phyloP scores from a whole-genome alignment of 2,329 filamentous ascomycete genomes.

The Dichotomopilus funicola region DNA sequence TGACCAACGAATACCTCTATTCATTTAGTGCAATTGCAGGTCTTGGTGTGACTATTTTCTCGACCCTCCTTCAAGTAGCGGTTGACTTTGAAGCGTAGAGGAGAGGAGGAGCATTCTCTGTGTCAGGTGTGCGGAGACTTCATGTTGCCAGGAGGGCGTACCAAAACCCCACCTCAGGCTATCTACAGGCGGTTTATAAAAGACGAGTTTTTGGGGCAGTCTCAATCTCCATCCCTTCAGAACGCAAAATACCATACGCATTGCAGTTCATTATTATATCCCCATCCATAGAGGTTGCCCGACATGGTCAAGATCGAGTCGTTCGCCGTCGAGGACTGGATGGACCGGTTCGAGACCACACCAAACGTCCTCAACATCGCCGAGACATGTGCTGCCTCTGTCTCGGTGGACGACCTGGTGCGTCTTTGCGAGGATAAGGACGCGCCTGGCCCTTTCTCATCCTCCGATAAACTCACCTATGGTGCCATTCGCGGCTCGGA shows the following conservation, averaged over 20 bases:
- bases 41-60: too few species aligned
- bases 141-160: background rate
- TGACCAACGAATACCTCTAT: too few species aligned
- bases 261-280: background rate
- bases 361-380: constrained; percentile 62
- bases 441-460: constrained; percentile 37
- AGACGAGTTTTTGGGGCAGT: too few species aligned
- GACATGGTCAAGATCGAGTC: constrained; percentile 44
- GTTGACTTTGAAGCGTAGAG: too few species aligned
- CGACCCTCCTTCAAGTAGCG: too few species aligned
- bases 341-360: constrained; percentile 53
- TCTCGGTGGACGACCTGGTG: constrained; percentile 63
- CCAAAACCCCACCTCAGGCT: background rate
- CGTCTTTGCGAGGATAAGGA: constrained; percentile 50
- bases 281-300: background rate
- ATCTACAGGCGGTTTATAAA: too few species aligned
- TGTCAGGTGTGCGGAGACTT: background rate
- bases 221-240: too few species aligned
- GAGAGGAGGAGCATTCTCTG: background rate
- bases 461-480: constrained; percentile 60
- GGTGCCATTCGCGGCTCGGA: constrained; percentile 65
- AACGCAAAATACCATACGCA: too few species aligned
- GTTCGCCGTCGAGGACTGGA: constrained; percentile 69
- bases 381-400: constrained; percentile 70
- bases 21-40: background rate